Base-by-base conservation (phyloP, 306 rosid species). In the Acmispon strigosus region DNA sequence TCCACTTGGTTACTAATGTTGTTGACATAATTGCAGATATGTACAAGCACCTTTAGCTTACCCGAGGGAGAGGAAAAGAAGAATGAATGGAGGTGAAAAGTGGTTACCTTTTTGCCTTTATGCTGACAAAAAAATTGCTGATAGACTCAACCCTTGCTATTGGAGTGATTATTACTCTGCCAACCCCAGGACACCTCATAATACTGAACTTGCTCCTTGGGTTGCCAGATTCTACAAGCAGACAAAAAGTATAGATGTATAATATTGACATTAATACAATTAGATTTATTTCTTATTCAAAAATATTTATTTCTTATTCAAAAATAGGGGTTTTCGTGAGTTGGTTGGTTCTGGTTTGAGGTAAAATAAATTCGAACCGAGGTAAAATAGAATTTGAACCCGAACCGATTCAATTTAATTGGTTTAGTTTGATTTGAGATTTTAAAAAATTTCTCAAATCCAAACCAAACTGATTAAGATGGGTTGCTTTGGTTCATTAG, bases 41-140 rank as follows among this genome's bases (percentile, higher is more conserved):
- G 89, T 92, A 37, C 95, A 92, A 68, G 96, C 95, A 51, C 98
- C 98, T 17, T 78, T 92, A 69, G 96, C 98, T 18, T 92, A 92
- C 70, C 98, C 96, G 24, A 87, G 92, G 62, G 96, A 92, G 72
- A 86, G 89, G 66, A 87, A 87, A 85, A 89, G 90, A 74, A 84
- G 89, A 55, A 89, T 92, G 96, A 92, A 87, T 77, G 96, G 95
- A 27, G 98, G 98, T 34, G 92, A 89, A 80, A 71, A 78, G 58
- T 89, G 96, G 98, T 85, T 89, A 42, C 96, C 98, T 4, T 92
- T 92, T 77, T 89, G 92, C 80, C 62, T 92, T 24, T 89, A 84
- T 81, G 73, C 81, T 75, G 77, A 83, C 47, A 80, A 81, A 4
- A 81, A 76, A 42, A 89, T 89, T 62, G 47, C 90, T 66, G 82